Percentiles rank a stretch among this genome's conserved stretches.
Evolutionary conservation across 2,329 filamentous ascomycete genomes (phyloP).

Genomic region (Sporothrix pseudoabietina): DNA sequence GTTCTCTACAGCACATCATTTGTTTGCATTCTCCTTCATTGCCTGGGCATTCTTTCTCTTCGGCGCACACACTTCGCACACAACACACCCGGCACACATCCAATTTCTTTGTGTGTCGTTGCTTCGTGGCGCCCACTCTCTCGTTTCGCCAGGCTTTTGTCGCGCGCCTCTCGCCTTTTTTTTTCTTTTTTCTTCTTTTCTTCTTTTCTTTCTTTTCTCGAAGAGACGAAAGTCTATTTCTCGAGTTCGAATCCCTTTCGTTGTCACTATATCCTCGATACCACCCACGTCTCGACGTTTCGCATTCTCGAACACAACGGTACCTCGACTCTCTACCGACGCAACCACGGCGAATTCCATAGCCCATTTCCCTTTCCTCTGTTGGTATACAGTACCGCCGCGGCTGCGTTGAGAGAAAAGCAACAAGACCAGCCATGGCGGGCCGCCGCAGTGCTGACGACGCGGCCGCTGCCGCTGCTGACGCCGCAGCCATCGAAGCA

Average conservation of each 20-base stretch:
- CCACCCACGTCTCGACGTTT: neutral
- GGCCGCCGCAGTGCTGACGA: conserved; percentile 30
- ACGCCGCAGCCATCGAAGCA: conserved; percentile 22
- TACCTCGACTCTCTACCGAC: neutral
- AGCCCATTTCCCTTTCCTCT: neutral
- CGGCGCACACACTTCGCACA: no score
- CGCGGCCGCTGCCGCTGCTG: conserved; percentile 14
- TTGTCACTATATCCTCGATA: neutral
- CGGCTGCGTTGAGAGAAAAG: neutral
- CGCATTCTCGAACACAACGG: neutral
- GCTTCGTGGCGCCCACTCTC: neutral
- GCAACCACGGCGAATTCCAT: neutral
- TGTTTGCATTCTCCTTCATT: conserved; percentile 15
- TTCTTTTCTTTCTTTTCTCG: neutral
- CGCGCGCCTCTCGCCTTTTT: neutral
- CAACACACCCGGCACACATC: neutral
- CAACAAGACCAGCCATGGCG: conserved; percentile 28
- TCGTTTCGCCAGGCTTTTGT: conserved; percentile 16
- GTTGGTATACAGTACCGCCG: neutral
- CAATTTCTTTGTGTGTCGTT: neutral
- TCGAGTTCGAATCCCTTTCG: neutral
- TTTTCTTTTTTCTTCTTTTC: neutral
- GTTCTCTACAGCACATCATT: neutral
- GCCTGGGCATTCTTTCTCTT: neutral
- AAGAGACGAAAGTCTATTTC: neutral